Evolutionary conservation across 2,329 filamentous ascomycete genomes (phyloP), one percentile per base, ranked within the genome.

Genomic region (Epichloe typhina): DNA sequence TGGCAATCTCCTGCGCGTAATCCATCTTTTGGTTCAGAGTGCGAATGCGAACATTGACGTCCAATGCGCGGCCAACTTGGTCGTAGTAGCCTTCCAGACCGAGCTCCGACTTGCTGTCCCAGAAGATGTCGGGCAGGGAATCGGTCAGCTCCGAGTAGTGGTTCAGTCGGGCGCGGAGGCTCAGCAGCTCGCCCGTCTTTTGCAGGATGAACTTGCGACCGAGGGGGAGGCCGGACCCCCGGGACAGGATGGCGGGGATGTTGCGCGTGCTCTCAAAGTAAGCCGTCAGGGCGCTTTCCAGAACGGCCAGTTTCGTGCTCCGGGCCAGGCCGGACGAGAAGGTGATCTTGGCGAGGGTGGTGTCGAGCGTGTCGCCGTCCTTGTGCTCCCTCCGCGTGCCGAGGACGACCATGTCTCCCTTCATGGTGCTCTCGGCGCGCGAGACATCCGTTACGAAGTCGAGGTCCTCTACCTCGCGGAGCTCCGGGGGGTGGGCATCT

Each of bases 101-200:
- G 2, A 96, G 79, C 65, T 96, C 90, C 59, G 93, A 85, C 47
- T 82, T 79, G 58, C 80, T 86, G 66, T 98, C 93, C 93, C 93
- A 98, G 70, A 98, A 96, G 44, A 97, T 81, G 67, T 98, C 93
- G 0, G 93, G 93, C 17, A 97, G 76, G 17, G 87, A 88, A 69
- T 98, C 93, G 0, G 93, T 97, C 36, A 98, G 79, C 67, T 97
- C 93, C 1, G 88, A 95, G 71, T 97, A 97, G 59, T 97, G 84
- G 63, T 98, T 98, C 46, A 98, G 76, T 61, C 95, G 89, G 1
- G 91, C 91, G 45, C 93, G 84, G 48, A 97, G 81, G 61, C 83
- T 85, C 17, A 97, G 78, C 6, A 98, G 76, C 66, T 97, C 88
- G 53, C 93, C 93, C 0, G 93, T 97, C 69, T 96, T 95, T 57